Conservation (phyloP, 2,329 filamentous ascomycete genomes). For the Ophiobolus disseminans region DNA sequence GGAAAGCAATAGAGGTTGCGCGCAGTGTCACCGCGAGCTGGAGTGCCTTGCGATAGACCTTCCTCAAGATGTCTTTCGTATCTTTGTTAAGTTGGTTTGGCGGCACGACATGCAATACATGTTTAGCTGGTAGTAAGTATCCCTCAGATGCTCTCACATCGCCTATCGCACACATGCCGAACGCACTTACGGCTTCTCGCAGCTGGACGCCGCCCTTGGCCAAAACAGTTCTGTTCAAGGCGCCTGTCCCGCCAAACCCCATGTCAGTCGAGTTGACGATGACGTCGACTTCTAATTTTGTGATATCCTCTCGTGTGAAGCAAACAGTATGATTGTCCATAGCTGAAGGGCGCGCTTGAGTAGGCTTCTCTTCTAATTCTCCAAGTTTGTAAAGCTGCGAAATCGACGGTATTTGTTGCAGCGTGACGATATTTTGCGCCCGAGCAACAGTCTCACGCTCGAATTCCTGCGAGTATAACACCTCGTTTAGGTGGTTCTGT, state of each 20-base stretch:
- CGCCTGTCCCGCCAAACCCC: constrained; percentile 36
- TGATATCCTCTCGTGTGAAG: constrained; percentile 43
- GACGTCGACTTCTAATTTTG: constrained; percentile 39
- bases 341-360: constrained; percentile 27
- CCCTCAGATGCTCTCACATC: constrained; percentile 37
- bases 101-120: constrained; percentile 40
- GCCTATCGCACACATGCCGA: constrained; percentile 36
- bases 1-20: constrained; percentile 42
- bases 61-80: constrained; percentile 33
- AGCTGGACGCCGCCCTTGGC: constrained; percentile 36
- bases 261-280: constrained; percentile 43
- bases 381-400: constrained; percentile 35
- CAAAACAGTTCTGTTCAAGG: constrained; percentile 41
- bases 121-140: constrained; percentile 36
- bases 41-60: constrained; percentile 39
- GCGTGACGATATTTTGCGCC: constrained; percentile 23
- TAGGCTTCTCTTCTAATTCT: constrained; percentile 31
- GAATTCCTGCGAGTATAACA: constrained; percentile 33
- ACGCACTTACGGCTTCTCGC: constrained; percentile 25
- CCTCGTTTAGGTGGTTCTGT: constrained; percentile 32
- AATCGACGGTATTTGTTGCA: constrained; percentile 37
- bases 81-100: constrained; percentile 30
- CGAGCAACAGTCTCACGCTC: constrained; percentile 19
- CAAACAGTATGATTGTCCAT: constrained; percentile 39
- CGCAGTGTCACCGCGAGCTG: constrained; percentile 29